A percentile compares a stretch with the other conserved stretches of the same genome.
These are phyloP conservation scores for Claviceps digitariae DNA, from an alignment of 2,329 filamentous ascomycete genomes.

Conservation along the genomic window DNA sequence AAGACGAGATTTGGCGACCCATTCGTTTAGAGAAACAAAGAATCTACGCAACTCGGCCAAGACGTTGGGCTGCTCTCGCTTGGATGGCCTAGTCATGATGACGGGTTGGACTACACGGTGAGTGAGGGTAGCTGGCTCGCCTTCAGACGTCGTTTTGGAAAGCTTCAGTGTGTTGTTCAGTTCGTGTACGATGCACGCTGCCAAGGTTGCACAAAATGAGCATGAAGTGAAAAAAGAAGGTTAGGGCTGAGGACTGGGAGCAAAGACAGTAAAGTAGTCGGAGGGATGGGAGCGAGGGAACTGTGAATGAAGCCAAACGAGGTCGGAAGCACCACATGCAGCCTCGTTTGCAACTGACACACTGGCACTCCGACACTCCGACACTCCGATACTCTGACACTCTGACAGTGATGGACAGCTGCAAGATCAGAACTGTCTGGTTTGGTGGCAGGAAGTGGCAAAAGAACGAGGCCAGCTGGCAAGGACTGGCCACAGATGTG, in stretches of 20 bases:
- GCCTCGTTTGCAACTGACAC: background rate
- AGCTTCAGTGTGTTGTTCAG: background rate
- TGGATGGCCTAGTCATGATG: constrained; percentile 3
- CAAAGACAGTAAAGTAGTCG: background rate
- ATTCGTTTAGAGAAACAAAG: constrained; percentile 28
- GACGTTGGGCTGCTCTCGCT: constrained; percentile 1
- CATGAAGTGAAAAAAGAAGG: background rate
- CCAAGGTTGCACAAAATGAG: background rate
- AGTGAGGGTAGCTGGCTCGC: background rate
- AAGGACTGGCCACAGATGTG: background rate
- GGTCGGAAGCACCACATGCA: background rate
- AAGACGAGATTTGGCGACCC: constrained; percentile 3
- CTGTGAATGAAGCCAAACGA: background rate
- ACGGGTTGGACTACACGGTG: background rate
- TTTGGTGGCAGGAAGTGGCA: background rate
- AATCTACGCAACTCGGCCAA: constrained; percentile 34
- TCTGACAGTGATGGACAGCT: constrained; percentile 1
- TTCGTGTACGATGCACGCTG: background rate
- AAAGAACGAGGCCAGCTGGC: background rate
- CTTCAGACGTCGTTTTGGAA: background rate
- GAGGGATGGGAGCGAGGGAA: background rate
- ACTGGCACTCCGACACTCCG: too few relatives aligned
- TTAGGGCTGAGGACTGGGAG: background rate
- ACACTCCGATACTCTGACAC: too few relatives aligned
- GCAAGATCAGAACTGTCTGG: background rate